Evolutionary conservation across 1,284 basidiomycete genomes (phyloP), one percentile per base, ranked within the genome.

Genomic region (Ustilago crameri): DNA sequence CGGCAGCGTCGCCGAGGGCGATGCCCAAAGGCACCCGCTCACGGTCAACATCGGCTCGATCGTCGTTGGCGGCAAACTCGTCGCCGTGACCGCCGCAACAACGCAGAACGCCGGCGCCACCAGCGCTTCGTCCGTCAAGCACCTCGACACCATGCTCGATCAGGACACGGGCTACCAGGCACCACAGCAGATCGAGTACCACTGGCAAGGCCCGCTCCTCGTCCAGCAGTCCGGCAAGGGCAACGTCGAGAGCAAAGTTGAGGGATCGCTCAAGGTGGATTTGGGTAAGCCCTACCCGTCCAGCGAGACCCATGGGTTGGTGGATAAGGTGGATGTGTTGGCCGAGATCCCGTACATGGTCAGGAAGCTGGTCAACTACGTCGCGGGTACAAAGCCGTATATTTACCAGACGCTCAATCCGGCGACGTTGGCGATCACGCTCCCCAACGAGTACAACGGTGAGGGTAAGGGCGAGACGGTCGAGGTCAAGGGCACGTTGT

Each of bases 321-420:
- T 98, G 45, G 94, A 98, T 85, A 98, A 98, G 86, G 93, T 98
- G 17, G 95, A 98, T 79, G 90, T 98, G 1, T 87, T 99, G 17
- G 93, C 91, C 4, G 95, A 98, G 86, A 94, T 99, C 76, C 96
- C 96, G 9, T 91, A 91, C 73, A 89, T 96, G 60, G 85, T 95
- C 78, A 92, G 93, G 85, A 89, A 92, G 81, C 88, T 93, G 73
- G 90, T 95, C 68, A 93, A 90, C 83, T 94, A 93, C 76, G 92
- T 93, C 30, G 91, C 93, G 35, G 91, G 93, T 30, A 92, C 93
- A 35, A 94, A 95, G 84, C 93, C 93, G 2, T 95, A 90, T 83
- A 91, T 95, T 79, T 95, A 95, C 83, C 93, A 93, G 87, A 96
- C 91, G 88, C 84, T 89, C 72, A 95, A 95, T 82, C 88, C 88